Conservation (phyloP, 805 yeast genomes). For the Ogataea henricii region DNA sequence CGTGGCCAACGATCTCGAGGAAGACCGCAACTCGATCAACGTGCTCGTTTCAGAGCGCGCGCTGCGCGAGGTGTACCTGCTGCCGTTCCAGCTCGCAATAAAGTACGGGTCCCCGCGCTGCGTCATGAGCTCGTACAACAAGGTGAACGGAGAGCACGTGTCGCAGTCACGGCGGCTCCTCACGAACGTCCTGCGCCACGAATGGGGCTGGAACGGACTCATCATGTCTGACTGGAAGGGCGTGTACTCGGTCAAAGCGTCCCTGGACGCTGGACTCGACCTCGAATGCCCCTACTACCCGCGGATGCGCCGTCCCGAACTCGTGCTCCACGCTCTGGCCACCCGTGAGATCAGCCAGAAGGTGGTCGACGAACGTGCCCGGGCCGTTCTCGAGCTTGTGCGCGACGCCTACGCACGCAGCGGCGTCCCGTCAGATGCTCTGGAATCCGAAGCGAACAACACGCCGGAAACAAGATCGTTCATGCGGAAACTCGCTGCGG, state of each 20-base stretch:
- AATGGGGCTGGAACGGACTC: conserved; percentile 60
- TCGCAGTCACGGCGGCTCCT: conserved; percentile 49
- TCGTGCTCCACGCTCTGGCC: conserved; percentile 45
- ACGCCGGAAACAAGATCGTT: conserved; percentile 48
- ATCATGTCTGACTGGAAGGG: conserved; percentile 71
- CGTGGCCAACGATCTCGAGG: conserved; percentile 65
- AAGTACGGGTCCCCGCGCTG: conserved; percentile 53
- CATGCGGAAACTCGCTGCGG: conserved; percentile 48
- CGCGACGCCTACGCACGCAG: conserved; percentile 40
- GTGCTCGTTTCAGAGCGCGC: conserved; percentile 60
- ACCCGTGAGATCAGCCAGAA: conserved; percentile 44
- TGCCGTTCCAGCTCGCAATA: conserved; percentile 66
- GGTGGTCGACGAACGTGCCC: conserved; percentile 49
- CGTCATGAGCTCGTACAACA: conserved; percentile 66
- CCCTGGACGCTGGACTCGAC: conserved; percentile 59
- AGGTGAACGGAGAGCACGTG: conserved; percentile 62
- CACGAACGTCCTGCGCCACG: conserved; percentile 50
- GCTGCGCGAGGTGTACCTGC: conserved; percentile 61
- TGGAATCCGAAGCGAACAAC: conserved; percentile 42
- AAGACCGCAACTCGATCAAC: conserved; percentile 51
- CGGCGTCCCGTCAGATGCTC: conserved; percentile 45
- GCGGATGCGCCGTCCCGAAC: conserved; percentile 43
- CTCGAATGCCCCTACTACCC: conserved; percentile 72
- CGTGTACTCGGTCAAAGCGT: conserved; percentile 47
- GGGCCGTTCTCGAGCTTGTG: conserved; percentile 49